Evolutionary conservation across 2,329 filamentous ascomycete species (phyloP), one percentile per base, ranked within the genome.

Genomic region (Shiraia sp.): DNA sequence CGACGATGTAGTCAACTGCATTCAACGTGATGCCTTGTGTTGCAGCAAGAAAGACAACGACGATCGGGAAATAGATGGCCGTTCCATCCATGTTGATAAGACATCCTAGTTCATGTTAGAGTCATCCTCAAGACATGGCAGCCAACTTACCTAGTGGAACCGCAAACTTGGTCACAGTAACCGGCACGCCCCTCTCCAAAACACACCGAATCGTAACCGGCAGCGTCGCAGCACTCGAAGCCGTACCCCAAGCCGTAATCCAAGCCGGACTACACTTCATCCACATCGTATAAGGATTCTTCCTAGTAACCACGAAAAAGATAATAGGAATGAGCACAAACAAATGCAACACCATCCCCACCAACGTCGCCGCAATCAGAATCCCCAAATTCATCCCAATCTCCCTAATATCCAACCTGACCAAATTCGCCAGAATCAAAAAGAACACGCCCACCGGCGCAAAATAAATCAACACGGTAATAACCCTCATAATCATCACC

Each of bases 191-290:
- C 3, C 68, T 67, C 10, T 63, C 71, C 7, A 68, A 53, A 5
- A 70, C 65, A 13, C 68, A 72, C 10, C 68, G 64, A 33, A 79
- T 68, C 2, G 77, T 78, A 10, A 79, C 71, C 0, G 77, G 72
- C 15, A 80, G 64, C 1, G 77, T 80, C 6, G 76, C 77, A 10
- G 77, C 77, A 2, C 74, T 78, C 1, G 75, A 78, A 1, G 77
- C 76, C 9, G 76, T 74, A 27, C 77, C 77, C 77, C 77, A 80
- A 1, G 76, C 77, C 1, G 77, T 79, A 36, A 79, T 67, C 78
- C 77, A 80, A 0, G 77, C 76, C 0, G 73, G 74, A 2, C 75
- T 75, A 45, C 70, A 72, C 44, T 70, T 74, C 44, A 76, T 13
- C 76, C 77, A 79, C 52, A 72, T 68, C 0, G 65, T 40, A 39